Base-by-base conservation (phyloP, 2,329 filamentous ascomycete species). In the Colletotrichum sp. region DNA sequence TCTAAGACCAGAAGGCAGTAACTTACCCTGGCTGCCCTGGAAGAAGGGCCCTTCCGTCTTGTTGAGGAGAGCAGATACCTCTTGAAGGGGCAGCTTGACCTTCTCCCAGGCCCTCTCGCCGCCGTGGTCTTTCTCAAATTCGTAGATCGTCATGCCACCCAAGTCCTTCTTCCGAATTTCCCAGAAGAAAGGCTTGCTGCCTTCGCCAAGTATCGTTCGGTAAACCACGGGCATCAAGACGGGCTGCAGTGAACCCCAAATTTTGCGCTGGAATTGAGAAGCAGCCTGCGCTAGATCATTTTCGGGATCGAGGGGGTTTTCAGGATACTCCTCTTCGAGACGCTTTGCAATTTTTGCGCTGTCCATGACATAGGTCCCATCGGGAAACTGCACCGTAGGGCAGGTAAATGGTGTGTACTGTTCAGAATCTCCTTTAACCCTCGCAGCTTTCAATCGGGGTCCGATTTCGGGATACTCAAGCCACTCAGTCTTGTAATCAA, bases 401-500 rank as follows among this genome's bases (percentile, higher is more conserved):
- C 89, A 88, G 16, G 88, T 90, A 82, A 91, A 93, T 57, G 82
- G 78, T 32, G 80, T 80, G 10, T 70, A 39, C 43, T 83, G 82
- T 4, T 83, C 82, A 8, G 84, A 77, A 65, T 91, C 89, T 24
- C 91, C 86, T 18, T 87, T 83, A 68, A 90, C 80, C 70, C 86
- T 86, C 59, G 55, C 10, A 16, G 60, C 85, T 79, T 90, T 86
- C 68, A 95, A 84, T 3, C 83, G 89, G 2, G 90, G 83, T 71
- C 86, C 89, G 76, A 95, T 87, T 52, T 94, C 90, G 1, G 93
- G 93, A 78, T 94, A 95, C 80, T 94, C 92, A 14, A 92, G 83
- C 92, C 92, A 95, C 87, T 92, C 86, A 0, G 93, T 95, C 81
- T 89, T 88, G 85, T 95, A 95, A 60, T 91, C 87, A 14, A 95